Percentiles rank a stretch among this genome's conserved stretches.
Evolutionary conservation across 148 eudicot species (phyloP).

Genomic region (Rhododendron mucronatum): DNA sequence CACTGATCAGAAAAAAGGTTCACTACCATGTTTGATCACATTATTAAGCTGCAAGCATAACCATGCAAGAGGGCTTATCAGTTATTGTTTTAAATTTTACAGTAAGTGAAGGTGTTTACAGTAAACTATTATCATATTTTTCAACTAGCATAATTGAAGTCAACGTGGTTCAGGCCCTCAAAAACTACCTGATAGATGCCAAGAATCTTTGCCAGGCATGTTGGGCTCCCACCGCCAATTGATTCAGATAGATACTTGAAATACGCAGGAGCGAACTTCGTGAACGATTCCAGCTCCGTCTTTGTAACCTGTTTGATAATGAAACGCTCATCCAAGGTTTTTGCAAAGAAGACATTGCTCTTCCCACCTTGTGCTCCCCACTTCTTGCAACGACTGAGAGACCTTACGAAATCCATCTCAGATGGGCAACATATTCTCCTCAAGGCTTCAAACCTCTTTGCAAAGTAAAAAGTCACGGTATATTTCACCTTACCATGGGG

Average conservation of each 20-base stretch:
- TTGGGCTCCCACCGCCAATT: slow-evolving; percentile 70
- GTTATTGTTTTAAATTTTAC: not conserved
- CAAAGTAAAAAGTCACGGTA: slow-evolving; percentile 74
- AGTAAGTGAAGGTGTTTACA: not conserved
- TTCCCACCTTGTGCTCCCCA: slow-evolving; percentile 93
- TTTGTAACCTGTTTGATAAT: slow-evolving; percentile 95
- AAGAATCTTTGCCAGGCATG: slow-evolving; percentile 86
- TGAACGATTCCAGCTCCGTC: slow-evolving; percentile 92
- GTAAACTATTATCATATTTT: not conserved
- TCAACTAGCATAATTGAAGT: not conserved
- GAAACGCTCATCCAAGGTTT: slow-evolving; percentile 88
- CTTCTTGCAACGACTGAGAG: slow-evolving; percentile 91
- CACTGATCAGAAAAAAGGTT: not conserved
- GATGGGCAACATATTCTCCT: slow-evolving; percentile 89
- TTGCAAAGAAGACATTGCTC: slow-evolving; percentile 80
- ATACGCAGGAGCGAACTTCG: slow-evolving; percentile 83
- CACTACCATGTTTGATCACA: not conserved
- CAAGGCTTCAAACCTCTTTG: slow-evolving; percentile 81
- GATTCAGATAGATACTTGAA: slow-evolving; percentile 81
- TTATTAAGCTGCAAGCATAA: not conserved
- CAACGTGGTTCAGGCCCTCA: not conserved
- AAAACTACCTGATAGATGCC: slow-evolving; percentile 92
- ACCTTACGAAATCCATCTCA: slow-evolving; percentile 72
- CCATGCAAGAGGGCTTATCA: not conserved
- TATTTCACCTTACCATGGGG: slow-evolving; percentile 76